These are phyloP conservation scores for Tuber magnatum DNA, from an alignment of 495 filamentous ascomycete species.

Conservation along the genomic window DNA sequence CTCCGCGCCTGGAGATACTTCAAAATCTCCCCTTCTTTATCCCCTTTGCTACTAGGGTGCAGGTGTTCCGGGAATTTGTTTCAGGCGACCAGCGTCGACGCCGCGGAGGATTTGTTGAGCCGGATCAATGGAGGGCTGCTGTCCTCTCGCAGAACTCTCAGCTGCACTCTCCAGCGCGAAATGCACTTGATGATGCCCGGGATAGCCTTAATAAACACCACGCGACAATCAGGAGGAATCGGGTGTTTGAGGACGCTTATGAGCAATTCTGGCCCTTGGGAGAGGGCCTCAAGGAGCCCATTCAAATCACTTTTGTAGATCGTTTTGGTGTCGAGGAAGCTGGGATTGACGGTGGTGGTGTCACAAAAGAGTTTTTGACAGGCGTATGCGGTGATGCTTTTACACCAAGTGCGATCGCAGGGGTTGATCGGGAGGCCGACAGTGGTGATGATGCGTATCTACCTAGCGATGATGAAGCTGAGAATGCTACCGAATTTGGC, in stretches of 20 bases:
- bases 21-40: slow-evolving; percentile 97
- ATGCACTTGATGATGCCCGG: slow-evolving; percentile 23
- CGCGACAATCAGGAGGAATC: slow-evolving; percentile 71
- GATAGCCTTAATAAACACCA: slow-evolving; percentile 60
- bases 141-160: slow-evolving; percentile 21
- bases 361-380: slow-evolving; percentile 95
- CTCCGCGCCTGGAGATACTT: slow-evolving; percentile 79
- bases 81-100: slow-evolving; percentile 69
- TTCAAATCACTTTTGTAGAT: slow-evolving; percentile 95
- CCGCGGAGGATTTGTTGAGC: slow-evolving; percentile 66
- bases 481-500: slow-evolving; percentile 2
- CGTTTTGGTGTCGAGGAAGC: slow-evolving; percentile 79
- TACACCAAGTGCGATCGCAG: slow-evolving; percentile 47
- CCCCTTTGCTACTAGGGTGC: slow-evolving; percentile 82
- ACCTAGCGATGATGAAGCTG: slow-evolving; percentile 5
- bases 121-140: slow-evolving; percentile 42
- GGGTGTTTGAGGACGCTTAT: slow-evolving; percentile 79
- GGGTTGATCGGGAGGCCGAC: slow-evolving; percentile 22
- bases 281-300: slow-evolving; percentile 85
- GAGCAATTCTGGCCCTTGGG: slow-evolving; percentile 74
- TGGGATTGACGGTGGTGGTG: slow-evolving; percentile 93
- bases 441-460: background rate
- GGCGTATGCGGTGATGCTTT: slow-evolving; percentile 87
- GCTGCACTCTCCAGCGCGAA: slow-evolving; percentile 8
- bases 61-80: slow-evolving; percentile 92